A percentile compares a stretch with the other conserved stretches of the same genome.
Conservation (phyloP, 75 land plant genomes). For the Sequoiadendron giganteum region DNA sequence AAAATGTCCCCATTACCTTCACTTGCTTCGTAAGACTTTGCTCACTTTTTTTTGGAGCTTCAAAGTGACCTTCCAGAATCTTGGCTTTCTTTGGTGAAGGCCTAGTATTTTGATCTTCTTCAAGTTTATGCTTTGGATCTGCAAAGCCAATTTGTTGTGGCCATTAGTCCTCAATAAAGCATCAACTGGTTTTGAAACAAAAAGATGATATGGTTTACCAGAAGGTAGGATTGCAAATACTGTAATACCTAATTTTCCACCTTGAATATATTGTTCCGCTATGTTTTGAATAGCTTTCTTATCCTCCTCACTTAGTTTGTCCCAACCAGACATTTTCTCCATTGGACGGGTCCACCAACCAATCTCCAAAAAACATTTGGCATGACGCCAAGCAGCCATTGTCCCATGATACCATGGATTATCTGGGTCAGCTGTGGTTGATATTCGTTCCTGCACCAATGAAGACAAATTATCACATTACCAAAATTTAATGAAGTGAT, state of each 20-base stretch:
- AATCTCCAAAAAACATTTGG: slow-evolving; percentile 67
- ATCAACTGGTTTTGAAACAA: neutral
- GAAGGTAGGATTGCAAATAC: neutral
- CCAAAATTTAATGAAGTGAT: neutral
- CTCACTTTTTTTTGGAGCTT: neutral
- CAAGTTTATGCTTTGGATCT: slow-evolving; percentile 15
- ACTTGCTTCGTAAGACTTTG: neutral
- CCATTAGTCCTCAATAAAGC: neutral
- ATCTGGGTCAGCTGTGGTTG: slow-evolving; percentile 55
- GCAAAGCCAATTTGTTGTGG: neutral
- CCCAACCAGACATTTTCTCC: slow-evolving; percentile 84
- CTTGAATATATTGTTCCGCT: slow-evolving; percentile 17
- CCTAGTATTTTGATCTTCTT: neutral
- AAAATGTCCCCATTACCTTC: neutral
- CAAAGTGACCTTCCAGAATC: neutral
- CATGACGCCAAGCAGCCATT: slow-evolving; percentile 79
- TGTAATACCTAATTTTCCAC: slow-evolving; percentile 9
- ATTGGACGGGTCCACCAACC: slow-evolving; percentile 60
- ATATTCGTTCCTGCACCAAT: slow-evolving; percentile 64
- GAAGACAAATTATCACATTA: neutral
- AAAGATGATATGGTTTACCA: neutral
- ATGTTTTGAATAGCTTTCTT: slow-evolving; percentile 37
- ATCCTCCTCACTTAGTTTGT: slow-evolving; percentile 51
- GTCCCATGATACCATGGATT: slow-evolving; percentile 42
- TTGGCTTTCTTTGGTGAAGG: neutral